Base-by-base conservation (phyloP, 2,329 filamentous ascomycete genomes). In the Aspergillus sp. region DNA sequence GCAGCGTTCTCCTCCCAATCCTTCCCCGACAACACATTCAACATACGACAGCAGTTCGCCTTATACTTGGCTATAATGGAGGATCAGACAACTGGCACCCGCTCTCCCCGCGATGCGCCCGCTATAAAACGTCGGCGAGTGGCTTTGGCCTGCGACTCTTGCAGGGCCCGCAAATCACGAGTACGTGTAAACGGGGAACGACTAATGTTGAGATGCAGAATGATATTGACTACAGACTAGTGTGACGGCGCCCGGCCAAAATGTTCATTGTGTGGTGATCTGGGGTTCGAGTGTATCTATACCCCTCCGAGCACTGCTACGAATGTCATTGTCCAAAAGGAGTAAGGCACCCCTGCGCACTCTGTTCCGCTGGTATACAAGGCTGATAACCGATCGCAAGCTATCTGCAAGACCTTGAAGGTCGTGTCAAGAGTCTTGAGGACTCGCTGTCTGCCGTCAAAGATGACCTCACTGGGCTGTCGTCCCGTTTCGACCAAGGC, bases 241-340 rank as follows among this genome's bases (percentile, higher is more conserved):
- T 79, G 76, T 49, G 74, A 78, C 63, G 75, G 76, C 10, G 57
- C 56, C 10, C 66, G 72, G 17, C 76, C 76, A 11, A 69, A 68
- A 41, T 78, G 76, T 54, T 71, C 70, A n/a, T 63, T 69, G 20
- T 78, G 76, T 50, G 58, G 54, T 14, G 69, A 73, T 31, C 63
- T 76, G 25, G 72, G 69, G 5, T 75, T 75, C 49, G 74, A 77
- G 9, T 79, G 76, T 57, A 59, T 69, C 29, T 79, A 79, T 60
- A 66, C 68, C 5, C 64, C 72, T 7, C 63, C 70, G 3, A 60
- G 62, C 6, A 68, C 69, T 14, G 62, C 66, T 2, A 64, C 68
- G 0, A 76, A 75, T 58, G 60, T 71, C 0, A 72, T 76, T 38
- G 68, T 74, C 2, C 68, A 69, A 43, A 76, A 75, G 59, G 71